Evolutionary conservation across 768 basidiomycete genomes (phyloP).

Genomic region (Ramaria rubella): DNA sequence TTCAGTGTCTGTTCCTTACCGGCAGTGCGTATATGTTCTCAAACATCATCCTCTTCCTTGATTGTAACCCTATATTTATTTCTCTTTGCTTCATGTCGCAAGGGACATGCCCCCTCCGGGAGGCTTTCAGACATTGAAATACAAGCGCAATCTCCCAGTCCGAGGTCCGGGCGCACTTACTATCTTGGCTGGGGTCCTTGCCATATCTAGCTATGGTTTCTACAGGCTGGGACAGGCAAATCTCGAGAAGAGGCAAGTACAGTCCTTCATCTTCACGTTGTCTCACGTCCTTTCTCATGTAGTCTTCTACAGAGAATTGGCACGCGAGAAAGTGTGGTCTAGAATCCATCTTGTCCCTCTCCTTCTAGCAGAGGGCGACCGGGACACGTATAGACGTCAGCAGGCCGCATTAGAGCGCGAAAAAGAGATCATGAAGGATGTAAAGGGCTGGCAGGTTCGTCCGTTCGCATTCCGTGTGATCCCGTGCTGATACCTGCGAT

Average conservation of each 20-base stretch:
- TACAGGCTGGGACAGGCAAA: slow-evolving; percentile 88
- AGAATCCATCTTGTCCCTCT: slow-evolving; percentile 91
- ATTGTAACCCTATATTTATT: background rate
- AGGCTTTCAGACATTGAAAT: slow-evolving; percentile 88
- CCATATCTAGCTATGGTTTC: slow-evolving; percentile 85
- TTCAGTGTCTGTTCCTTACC: slow-evolving; percentile 52
- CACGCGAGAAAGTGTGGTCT: slow-evolving; percentile 92
- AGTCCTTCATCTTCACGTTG: background rate
- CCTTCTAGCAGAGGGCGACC: slow-evolving; percentile 88
- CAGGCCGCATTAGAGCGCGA: slow-evolving; percentile 76
- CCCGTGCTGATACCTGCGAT: background rate
- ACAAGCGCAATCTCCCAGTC: slow-evolving; percentile 92
- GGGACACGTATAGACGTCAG: slow-evolving; percentile 76
- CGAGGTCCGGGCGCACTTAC: slow-evolving; percentile 79
- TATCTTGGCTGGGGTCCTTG: slow-evolving; percentile 81
- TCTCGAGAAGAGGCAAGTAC: slow-evolving; percentile 81
- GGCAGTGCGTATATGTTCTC: slow-evolving; percentile 57
- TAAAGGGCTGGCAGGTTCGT: slow-evolving; percentile 90
- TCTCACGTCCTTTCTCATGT: background rate
- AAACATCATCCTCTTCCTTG: slow-evolving; percentile 17
- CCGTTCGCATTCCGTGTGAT: background rate
- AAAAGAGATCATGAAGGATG: slow-evolving; percentile 90
- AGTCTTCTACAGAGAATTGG: slow-evolving; percentile 63
- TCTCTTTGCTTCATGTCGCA: slow-evolving; percentile 10
- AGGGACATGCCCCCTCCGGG: slow-evolving; percentile 96